Evolutionary conservation across 2,329 filamentous ascomycete genomes (phyloP).

Genomic region (Coniochaeta sp.): DNA sequence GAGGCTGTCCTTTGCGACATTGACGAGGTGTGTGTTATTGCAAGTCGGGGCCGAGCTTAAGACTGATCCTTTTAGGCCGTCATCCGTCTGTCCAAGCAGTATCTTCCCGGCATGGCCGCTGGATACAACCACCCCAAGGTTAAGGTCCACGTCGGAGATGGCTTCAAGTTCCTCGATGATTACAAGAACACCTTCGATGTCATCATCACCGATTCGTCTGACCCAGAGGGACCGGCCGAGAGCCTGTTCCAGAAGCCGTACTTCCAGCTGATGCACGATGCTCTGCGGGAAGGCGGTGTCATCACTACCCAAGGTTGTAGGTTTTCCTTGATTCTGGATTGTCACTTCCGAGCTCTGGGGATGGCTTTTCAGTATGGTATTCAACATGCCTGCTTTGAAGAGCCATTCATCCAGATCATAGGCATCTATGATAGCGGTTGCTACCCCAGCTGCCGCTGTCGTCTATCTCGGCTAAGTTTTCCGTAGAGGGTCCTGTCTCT

Average conservation of each 20-base stretch:
- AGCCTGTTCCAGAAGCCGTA: slow-evolving; percentile 97
- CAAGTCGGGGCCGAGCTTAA: slow-evolving; percentile 19
- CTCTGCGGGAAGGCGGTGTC: slow-evolving; percentile 89
- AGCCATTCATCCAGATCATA: neutral
- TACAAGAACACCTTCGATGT: slow-evolving; percentile 98
- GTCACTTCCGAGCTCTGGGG: slow-evolving; percentile 14
- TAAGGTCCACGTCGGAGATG: slow-evolving; percentile 88
- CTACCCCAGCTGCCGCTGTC: neutral
- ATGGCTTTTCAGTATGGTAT: slow-evolving; percentile 17
- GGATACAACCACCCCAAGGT: slow-evolving; percentile 93
- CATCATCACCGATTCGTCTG: slow-evolving; percentile 98
- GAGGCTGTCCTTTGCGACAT: slow-evolving; percentile 97
- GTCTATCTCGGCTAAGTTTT: slow-evolving; percentile 5
- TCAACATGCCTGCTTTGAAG: slow-evolving; percentile 22
- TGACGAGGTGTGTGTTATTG: slow-evolving; percentile 60
- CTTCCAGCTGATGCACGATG: slow-evolving; percentile 87
- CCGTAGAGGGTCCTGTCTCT: neutral
- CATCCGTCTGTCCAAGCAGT: slow-evolving; percentile 96
- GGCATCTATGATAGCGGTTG: neutral
- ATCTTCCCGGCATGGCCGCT: slow-evolving; percentile 86
- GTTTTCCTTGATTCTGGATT: slow-evolving; percentile 58
- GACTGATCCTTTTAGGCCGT: slow-evolving; percentile 56
- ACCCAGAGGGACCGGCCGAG: slow-evolving; percentile 95
- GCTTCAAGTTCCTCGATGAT: slow-evolving; percentile 96
- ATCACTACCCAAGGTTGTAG: slow-evolving; percentile 99